Percentiles rank a stretch among this genome's conserved stretches.
Conservation (phyloP, 306 rosid genomes). For the Quercus agrifolia region DNA sequence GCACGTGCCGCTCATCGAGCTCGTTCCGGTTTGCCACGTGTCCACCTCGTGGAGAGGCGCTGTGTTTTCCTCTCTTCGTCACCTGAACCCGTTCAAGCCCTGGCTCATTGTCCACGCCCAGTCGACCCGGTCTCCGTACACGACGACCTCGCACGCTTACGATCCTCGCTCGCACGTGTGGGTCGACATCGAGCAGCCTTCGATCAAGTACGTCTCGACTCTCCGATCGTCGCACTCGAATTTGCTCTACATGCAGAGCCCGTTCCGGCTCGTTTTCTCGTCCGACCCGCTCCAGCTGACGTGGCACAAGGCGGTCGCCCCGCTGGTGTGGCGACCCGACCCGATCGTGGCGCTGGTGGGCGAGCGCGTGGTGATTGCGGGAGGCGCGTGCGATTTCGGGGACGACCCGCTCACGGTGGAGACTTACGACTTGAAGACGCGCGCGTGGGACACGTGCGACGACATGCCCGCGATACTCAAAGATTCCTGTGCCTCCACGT, state of each 20-base stretch:
- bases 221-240: constrained; percentile 67
- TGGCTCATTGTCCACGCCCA: constrained; percentile 66
- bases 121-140: constrained; percentile 32
- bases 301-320: constrained; percentile 48
- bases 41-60: constrained; percentile 59
- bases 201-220: constrained; percentile 26
- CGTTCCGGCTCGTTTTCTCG: constrained; percentile 50
- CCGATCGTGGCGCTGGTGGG: constrained; percentile 59
- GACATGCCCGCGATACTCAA: constrained; percentile 50
- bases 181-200: constrained; percentile 35
- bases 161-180: constrained; percentile 72
- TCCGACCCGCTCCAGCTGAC: constrained; percentile 47
- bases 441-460: constrained; percentile 42
- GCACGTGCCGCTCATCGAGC: constrained; percentile 54
- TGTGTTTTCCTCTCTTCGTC: constrained; percentile 55
- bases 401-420: constrained; percentile 70
- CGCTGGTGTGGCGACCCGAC: constrained; percentile 52
- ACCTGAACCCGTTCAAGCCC: constrained; percentile 44
- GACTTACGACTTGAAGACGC: constrained; percentile 29
- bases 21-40: constrained; percentile 44
- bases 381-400: constrained; percentile 56
- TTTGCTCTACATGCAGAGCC: constrained; percentile 57
- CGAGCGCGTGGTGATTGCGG: constrained; percentile 30
- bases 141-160: constrained; percentile 45
- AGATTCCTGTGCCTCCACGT: constrained; percentile 47